Evolutionary conservation across 1,284 basidiomycete genomes (phyloP).

Genomic region (Megacollybia platyphylla): DNA sequence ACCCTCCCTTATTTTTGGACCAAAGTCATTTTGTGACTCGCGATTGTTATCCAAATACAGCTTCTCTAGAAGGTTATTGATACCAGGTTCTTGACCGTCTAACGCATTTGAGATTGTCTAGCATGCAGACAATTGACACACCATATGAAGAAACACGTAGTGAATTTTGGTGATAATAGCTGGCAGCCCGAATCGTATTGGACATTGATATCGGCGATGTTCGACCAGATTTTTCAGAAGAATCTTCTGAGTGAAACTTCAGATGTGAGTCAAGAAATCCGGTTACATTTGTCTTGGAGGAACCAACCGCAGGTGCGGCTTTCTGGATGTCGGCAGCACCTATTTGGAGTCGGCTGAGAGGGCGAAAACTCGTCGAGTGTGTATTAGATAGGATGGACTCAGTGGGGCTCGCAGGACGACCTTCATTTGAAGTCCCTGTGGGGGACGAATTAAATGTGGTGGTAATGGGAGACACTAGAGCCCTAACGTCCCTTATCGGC

Average conservation of each 20-base stretch:
- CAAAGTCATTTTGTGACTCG: slow-evolving; percentile 81
- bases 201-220: slow-evolving; percentile 56
- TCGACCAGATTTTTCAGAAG: slow-evolving; percentile 54
- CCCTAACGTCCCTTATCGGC: slow-evolving; percentile 28
- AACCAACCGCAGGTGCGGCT: slow-evolving; percentile 74
- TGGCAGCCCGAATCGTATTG: slow-evolving; percentile 33
- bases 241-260: slow-evolving; percentile 47
- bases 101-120: slow-evolving; percentile 6
- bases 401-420: slow-evolving; percentile 57
- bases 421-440: slow-evolving; percentile 22
- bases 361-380: slow-evolving; percentile 49
- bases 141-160: slow-evolving; percentile 59
- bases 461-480: slow-evolving; percentile 20
- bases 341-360: slow-evolving; percentile 47
- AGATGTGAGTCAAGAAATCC: slow-evolving; percentile 65
- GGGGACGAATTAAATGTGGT: slow-evolving; percentile 15
- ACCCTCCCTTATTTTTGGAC: slow-evolving; percentile 72
- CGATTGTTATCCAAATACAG: slow-evolving; percentile 80
- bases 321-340: slow-evolving; percentile 64
- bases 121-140: slow-evolving; percentile 18
- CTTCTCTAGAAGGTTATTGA: slow-evolving; percentile 77
- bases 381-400: slow-evolving; percentile 61
- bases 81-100: slow-evolving; percentile 83
- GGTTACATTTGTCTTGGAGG: slow-evolving; percentile 64
- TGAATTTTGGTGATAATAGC: slow-evolving; percentile 33